These are phyloP conservation scores for Pythium periplocum DNA, from an alignment of 352 stramenopile genomes.

Conservation along the genomic window DNA sequence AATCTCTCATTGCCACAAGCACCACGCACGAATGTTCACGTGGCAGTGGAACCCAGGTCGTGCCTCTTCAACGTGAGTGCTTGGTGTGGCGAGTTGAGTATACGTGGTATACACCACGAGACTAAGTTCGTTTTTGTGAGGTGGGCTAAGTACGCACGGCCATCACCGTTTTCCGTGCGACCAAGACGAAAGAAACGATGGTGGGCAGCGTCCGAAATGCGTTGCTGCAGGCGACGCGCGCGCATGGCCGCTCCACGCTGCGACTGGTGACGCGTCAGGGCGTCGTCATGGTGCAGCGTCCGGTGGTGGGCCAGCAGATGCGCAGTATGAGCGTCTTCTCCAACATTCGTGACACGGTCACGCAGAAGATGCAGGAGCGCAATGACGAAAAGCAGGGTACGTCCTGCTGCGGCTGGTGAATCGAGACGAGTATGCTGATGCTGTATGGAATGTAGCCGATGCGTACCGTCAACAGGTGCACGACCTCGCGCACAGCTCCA, in stretches of 20 bases:
- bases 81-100: too few relatives aligned
- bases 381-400: slow-evolving; percentile 75
- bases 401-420: not conserved
- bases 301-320: slow-evolving; percentile 23
- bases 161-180: too few relatives aligned
- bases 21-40: too few relatives aligned
- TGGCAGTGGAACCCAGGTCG: too few relatives aligned
- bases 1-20: too few relatives aligned
- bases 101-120: too few relatives aligned
- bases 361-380: slow-evolving; percentile 73
- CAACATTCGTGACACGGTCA: slow-evolving; percentile 66
- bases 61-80: too few relatives aligned
- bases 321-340: slow-evolving; percentile 72
- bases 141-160: too few relatives aligned
- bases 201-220: not conserved
- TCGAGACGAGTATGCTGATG: not conserved
- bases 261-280: not conserved
- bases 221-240: not conserved
- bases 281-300: not conserved
- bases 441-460: slow-evolving; percentile 31
- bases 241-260: not conserved
- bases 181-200: not conserved
- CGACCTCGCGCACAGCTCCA: slow-evolving; percentile 53
- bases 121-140: too few relatives aligned
- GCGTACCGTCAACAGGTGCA: slow-evolving; percentile 76